Percentiles rank a stretch among this genome's conserved stretches.
phyloP scores from a whole-genome alignment of 805 yeast genomes.

The Yarrowia alimentaria region DNA sequence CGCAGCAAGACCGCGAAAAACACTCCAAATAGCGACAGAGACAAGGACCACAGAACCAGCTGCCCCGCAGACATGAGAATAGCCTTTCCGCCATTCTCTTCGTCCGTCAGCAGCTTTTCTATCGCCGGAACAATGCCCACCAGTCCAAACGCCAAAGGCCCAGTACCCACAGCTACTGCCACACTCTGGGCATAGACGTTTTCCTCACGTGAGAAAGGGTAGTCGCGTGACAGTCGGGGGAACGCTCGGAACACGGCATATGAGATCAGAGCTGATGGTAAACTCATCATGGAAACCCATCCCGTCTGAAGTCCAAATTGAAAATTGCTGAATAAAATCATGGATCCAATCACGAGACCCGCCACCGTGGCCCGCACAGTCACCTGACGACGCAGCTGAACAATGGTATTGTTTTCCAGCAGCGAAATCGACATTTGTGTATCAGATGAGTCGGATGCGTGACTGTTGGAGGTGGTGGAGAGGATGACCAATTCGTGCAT shows the following conservation, averaged over 20 bases:
- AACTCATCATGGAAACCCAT: constrained; percentile 99
- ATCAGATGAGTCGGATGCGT: background rate
- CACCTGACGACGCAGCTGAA: constrained; percentile 38
- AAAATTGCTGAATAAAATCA: constrained; percentile 84
- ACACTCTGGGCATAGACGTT: constrained; percentile 89
- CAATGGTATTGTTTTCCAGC: constrained; percentile 10
- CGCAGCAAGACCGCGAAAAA: constrained; percentile 90
- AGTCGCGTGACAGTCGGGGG: constrained; percentile 35
- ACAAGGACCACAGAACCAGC: constrained; percentile 76
- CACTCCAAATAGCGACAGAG: constrained; percentile 90
- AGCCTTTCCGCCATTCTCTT: constrained; percentile 49
- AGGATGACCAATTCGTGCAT: constrained; percentile 21
- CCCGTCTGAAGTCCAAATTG: constrained; percentile 97
- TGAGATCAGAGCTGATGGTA: constrained; percentile 88
- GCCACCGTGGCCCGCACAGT: constrained; percentile 71
- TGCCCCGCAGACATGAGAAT: constrained; percentile 48
- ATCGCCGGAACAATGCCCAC: constrained; percentile 96
- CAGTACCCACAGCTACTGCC: constrained; percentile 96
- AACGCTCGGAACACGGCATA: constrained; percentile 74
- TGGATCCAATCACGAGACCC: constrained; percentile 81
- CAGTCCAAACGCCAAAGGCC: constrained; percentile 91
- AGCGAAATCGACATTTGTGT: constrained; percentile 11
- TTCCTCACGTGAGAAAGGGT: constrained; percentile 81
- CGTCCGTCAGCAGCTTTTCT: constrained; percentile 76
- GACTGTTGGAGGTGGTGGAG: constrained; percentile 8